These are phyloP conservation scores for Fusarium fujikuroi DNA, from an alignment of 2,329 filamentous ascomycete species.

Conservation along the genomic window DNA sequence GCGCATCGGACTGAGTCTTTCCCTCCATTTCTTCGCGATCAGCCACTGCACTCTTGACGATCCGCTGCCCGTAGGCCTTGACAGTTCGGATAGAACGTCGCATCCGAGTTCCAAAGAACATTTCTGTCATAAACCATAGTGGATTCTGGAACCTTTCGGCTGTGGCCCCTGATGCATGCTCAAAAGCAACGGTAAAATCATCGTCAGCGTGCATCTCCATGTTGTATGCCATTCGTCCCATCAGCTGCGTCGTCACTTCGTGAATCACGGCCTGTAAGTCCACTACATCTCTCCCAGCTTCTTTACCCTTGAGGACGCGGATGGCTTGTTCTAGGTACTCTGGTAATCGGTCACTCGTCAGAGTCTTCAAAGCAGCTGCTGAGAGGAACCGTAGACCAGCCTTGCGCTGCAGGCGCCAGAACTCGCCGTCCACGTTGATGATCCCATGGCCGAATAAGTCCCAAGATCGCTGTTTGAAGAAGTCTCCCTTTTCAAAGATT, in stretches of 20 bases:
- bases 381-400: constrained; percentile 70
- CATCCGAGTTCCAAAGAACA: constrained; percentile 58
- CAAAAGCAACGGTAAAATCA: constrained; percentile 69
- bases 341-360: constrained; percentile 68
- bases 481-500: constrained; percentile 69
- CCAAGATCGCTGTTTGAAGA: constrained; percentile 69
- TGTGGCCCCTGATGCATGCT: constrained; percentile 69
- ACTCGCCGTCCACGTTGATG: constrained; percentile 72
- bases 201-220: constrained; percentile 74
- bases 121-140: constrained; percentile 68
- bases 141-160: constrained; percentile 74
- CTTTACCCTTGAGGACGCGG: constrained; percentile 49
- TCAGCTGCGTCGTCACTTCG: constrained; percentile 72
- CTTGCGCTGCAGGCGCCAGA: constrained; percentile 71
- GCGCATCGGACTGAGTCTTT: constrained; percentile 46
- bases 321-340: constrained; percentile 60
- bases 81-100: constrained; percentile 61
- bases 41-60: constrained; percentile 65
- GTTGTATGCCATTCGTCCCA: constrained; percentile 76
- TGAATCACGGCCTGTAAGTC: constrained; percentile 71
- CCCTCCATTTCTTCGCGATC: constrained; percentile 40
- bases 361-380: constrained; percentile 64
- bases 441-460: constrained; percentile 74
- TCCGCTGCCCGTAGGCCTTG: constrained; percentile 65
- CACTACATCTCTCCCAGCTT: constrained; percentile 48